Evolutionary conservation across 192 early-diverging fungal genomes (phyloP).

Genomic region (Powellomyces hirtus): DNA sequence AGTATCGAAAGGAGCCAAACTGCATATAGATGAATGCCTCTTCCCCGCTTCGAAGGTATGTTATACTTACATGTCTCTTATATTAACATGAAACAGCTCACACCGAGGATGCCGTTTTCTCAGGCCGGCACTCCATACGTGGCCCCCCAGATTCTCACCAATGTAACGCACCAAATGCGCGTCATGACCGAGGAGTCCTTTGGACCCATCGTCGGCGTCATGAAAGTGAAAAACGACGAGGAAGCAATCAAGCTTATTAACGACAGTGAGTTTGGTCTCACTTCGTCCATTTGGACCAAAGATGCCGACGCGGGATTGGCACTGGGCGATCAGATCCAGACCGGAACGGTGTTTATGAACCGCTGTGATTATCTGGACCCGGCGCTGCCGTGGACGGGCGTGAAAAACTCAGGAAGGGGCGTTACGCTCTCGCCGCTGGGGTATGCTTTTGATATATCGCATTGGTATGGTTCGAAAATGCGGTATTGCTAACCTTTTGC

Average conservation of each 20-base stretch:
- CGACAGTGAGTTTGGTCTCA: constrained; percentile 75
- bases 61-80: not conserved
- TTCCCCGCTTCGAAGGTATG: constrained; percentile 44
- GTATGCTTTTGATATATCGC: not conserved
- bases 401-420: constrained; percentile 72
- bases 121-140: constrained; percentile 60
- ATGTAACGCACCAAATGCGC: constrained; percentile 71
- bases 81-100: constrained; percentile 19
- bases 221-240: constrained; percentile 59
- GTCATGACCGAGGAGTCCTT: constrained; percentile 84
- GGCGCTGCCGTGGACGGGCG: constrained; percentile 74
- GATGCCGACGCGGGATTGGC: constrained; percentile 55
- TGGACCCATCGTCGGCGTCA: constrained; percentile 78
- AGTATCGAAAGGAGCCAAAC: constrained; percentile 66
- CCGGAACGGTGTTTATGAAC: constrained; percentile 83
- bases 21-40: constrained; percentile 53
- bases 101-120: too few species aligned
- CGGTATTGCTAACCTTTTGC: not conserved
- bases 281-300: constrained; percentile 77
- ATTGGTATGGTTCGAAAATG: not conserved
- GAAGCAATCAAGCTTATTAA: constrained; percentile 80
- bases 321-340: constrained; percentile 53
- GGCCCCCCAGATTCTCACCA: constrained; percentile 71
- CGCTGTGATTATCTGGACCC: constrained; percentile 83
- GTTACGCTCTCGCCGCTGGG: constrained; percentile 67